phyloP scores from a whole-genome alignment of 441 rosid species.

The Flueggea neowawraea region DNA sequence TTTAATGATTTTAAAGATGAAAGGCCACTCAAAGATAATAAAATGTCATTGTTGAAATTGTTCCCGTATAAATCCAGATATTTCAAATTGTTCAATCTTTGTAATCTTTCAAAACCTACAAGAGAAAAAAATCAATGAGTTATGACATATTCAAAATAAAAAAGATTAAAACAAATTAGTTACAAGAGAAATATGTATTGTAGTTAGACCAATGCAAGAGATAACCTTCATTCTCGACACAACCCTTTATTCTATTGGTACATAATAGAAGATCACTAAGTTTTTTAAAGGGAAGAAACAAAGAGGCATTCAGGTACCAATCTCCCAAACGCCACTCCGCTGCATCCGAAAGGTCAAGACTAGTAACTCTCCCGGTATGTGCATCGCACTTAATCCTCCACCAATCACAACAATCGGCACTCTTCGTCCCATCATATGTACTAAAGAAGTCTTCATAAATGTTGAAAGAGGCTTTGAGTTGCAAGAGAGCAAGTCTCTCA shows the following conservation, averaged over 20 bases:
- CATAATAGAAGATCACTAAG: neutral
- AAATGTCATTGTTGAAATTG: slow-evolving; percentile 7
- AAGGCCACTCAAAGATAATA: slow-evolving; percentile 15
- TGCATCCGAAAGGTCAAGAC: neutral
- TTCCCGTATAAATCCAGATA: neutral
- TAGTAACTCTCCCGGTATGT: slow-evolving; percentile 1
- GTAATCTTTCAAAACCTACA: neutral
- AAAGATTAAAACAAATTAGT: too few relatives aligned
- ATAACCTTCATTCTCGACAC: too few relatives aligned
- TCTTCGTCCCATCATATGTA: too few relatives aligned
- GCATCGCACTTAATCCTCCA: slow-evolving; percentile 1
- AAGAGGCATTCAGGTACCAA: slow-evolving; percentile 1
- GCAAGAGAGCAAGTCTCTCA: slow-evolving; percentile 12
- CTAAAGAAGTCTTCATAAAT: too few relatives aligned
- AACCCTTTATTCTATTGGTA: too few relatives aligned
- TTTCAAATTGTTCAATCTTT: neutral
- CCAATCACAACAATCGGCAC: slow-evolving; percentile 19
- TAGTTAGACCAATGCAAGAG: too few relatives aligned
- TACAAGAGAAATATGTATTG: too few relatives aligned
- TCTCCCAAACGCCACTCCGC: neutral
- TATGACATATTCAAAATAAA: too few relatives aligned
- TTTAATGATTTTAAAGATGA: slow-evolving; percentile 9
- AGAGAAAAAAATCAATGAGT: neutral
- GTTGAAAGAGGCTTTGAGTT: slow-evolving; percentile 6
- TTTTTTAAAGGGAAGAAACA: slow-evolving; percentile 16